Percentiles rank a stretch among this genome's conserved stretches.
phyloP scores from a whole-genome alignment of 2,329 filamentous ascomycete species.

The Talaromyces atroroseus region DNA sequence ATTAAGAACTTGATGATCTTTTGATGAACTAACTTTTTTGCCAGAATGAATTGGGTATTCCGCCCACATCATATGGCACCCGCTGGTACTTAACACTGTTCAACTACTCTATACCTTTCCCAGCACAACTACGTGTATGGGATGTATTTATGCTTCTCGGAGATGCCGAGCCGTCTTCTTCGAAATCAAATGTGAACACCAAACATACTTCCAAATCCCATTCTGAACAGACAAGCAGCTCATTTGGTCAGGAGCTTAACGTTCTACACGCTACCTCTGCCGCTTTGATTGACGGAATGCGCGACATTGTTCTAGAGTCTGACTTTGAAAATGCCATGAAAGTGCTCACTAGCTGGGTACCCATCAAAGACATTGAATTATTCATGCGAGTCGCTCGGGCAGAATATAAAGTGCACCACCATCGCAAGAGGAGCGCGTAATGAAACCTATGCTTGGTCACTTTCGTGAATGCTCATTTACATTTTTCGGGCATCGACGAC shows the following conservation, averaged over 20 bases:
- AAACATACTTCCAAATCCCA: constrained; percentile 1
- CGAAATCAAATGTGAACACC: constrained; percentile 8
- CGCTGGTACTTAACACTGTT: constrained; percentile 97
- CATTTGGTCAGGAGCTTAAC: constrained; percentile 65
- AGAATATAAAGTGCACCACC: constrained; percentile 67
- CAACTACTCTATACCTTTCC: constrained; percentile 92
- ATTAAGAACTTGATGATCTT: neutral
- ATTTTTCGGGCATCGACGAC: neutral
- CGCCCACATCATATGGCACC: constrained; percentile 88
- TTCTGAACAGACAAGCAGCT: constrained; percentile 16
- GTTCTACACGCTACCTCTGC: constrained; percentile 85
- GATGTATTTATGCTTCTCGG: constrained; percentile 95
- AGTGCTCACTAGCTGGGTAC: constrained; percentile 86
- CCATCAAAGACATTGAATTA: constrained; percentile 87
- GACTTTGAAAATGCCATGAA: constrained; percentile 99
- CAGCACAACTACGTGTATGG: constrained; percentile 92
- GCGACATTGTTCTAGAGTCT: constrained; percentile 80
- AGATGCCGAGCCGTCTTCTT: constrained; percentile 52
- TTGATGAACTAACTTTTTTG: constrained; percentile 7
- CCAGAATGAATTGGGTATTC: constrained; percentile 70
- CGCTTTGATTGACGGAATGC: constrained; percentile 82
- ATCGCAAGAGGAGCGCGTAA: constrained; percentile 41
- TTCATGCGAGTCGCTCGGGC: constrained; percentile 84
- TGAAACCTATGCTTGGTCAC: neutral
- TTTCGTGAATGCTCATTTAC: neutral